Evolutionary conservation across 371 early-diverging fungal genomes (phyloP), one percentile per base, ranked within the genome.

Genomic region (Apophysomyces ossiformis): DNA sequence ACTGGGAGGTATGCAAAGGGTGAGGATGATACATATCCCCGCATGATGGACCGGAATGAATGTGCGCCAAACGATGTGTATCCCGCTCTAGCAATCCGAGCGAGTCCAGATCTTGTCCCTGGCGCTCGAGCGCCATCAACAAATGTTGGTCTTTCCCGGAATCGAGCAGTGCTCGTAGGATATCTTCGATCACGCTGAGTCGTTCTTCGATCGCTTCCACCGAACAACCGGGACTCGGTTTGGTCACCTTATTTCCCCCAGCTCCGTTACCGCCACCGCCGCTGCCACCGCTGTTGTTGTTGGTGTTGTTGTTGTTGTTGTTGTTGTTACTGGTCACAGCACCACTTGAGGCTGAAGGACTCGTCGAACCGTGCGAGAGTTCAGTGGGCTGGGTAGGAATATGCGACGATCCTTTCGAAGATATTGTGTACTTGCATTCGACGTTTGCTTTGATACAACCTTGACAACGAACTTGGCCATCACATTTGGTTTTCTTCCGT

Each of bases 401-500:
- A 50, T 50, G 54, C 54, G 54, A 50, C 54, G 54, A 18, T 77
- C 35, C 54, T 11, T 8, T 50, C 54, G 54, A 50, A 50, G 54
- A 50, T 50, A 50, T 72, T 15, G 75, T 63, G 45, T 81, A 81
- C 44, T 74, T 69, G 66, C 81, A 81, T 57, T 73, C 72, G 7
- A 76, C 67, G 45, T 72, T 75, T 37, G 81, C 72, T 57, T 77
- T 77, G 18, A 72, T 69, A 65, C 81, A 81, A 35, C 73, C 69
- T 21, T 64, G 58, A 43, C 78, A 78, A 9, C 73, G 75, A 18
- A 63, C 68, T 43, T 78, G 75, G n/a, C 78, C 73, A 61, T 75
- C 73, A 58, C 88, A 87, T 70, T 86, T 86, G 57, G 84, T 85
- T 65, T 87, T 87, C 72, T 85, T 85, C 15, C 86, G 75, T 60